Base-by-base conservation (phyloP, 208 protist genomes). In the Leishmania tarentolae region DNA sequence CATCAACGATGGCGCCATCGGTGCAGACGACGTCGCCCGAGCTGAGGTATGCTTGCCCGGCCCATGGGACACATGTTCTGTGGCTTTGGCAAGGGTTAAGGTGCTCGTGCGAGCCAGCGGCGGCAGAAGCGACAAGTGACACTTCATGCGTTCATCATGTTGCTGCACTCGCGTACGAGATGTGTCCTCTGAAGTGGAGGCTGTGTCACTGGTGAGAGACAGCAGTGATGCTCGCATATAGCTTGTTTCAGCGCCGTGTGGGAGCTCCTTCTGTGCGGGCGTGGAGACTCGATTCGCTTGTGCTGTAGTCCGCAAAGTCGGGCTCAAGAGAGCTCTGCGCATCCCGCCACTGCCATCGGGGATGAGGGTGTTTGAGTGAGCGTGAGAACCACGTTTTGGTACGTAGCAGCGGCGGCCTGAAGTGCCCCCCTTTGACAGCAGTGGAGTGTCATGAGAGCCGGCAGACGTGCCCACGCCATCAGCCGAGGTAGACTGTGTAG, bases 171-270 rank as follows among this genome's bases (percentile, higher is more conserved):
- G 74, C 4, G 74, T 52, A 6, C 28, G 35, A 24, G 19, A 35
- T 63, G 53, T 63, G 37, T 24, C 47, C 56, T 35, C 53, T 44
- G 74, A 35, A 31, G 37, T 35, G 37, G 56, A 77, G 13, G 4
- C 53, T 56, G 56, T 77, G 56, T 77, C 74, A 46, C 74, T 77
- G 35, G 74, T 37, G 37, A 77, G 40, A 24, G 74, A 68, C 24
- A 47, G 17, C 74, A 35, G 35, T 40, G 74, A 77, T 40, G 40
- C 53, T 24, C 56, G 47, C 53, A 24, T 66, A 21, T 66, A 56
- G 56, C 74, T 61, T 31, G 35, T 77, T 6, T 47, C 37, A 9
- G 37, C 7, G 56, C 13, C 74, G 17, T 50, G 74, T 6, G 50
- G 31, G 13, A 37, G 50, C 53, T 65, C 56, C 56, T 66, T 47